Base-by-base conservation (phyloP, 2,329 filamentous ascomycete genomes). In the Fusarium pseudograminearum region DNA sequence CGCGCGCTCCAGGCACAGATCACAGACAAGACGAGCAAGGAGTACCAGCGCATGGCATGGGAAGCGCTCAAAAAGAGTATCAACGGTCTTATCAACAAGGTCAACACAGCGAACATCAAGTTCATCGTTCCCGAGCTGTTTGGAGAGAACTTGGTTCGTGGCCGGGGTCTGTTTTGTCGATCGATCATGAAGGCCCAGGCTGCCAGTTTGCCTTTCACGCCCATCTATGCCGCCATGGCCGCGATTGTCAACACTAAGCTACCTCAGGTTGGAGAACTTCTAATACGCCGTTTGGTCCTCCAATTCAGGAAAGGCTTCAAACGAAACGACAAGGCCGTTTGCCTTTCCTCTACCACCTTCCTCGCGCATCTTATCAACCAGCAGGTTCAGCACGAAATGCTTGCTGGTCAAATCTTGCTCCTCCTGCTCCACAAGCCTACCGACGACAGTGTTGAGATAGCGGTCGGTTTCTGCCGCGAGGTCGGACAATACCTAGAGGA, bases 21-120 rank as follows among this genome's bases (percentile, higher is more conserved):
- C 80, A 98, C 94, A 67, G 96, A 99, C 83, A 97, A 97, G 85
- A 90, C 88, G 57, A 97, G 91, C 80, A 97, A 97, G 81, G 96
- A 98, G 82, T 98, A 97, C 78, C 96, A 98, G 86, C 93, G 96
- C 75, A 97, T 99, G 93, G 94, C 94, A 11, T 99, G 96, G 96
- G 96, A 99, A 81, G 95, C 95, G 15, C 84, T 99, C 76, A 99
- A 99, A 84, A 99, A 99, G 85, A 96, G 93, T 50, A 97, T 99
- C 82, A 98, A 99, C 78, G 96, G 96, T 74, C 83, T 99, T 71
- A 97, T 99, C 86, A 99, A 99, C 87, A 99, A 99, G 84, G 92
- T 98, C 84, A 98, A 98, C 81, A 93, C 95, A 58, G 93, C 92
- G 34, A 99, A 99, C 80, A 98, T 99, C 86, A 98, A 99, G 81